A percentile compares a stretch with the other conserved stretches of the same genome.
Evolutionary conservation across 2,329 filamentous ascomycete genomes (phyloP).

Genomic region (Colletotrichum sp.): DNA sequence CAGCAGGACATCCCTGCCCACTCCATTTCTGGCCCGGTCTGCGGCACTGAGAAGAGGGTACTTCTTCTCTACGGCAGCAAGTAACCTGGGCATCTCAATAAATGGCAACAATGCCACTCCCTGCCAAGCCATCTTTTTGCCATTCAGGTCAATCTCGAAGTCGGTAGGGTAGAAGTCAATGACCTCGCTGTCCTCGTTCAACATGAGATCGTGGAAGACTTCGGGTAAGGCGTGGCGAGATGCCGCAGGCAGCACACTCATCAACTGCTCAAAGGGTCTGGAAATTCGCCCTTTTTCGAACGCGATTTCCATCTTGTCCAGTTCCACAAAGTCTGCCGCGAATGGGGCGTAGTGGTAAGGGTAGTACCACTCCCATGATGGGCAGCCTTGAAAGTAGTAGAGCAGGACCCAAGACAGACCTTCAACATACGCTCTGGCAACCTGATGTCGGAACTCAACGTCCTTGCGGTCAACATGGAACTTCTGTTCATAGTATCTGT

Average conservation of each 20-base stretch:
- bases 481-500: slow-evolving; percentile 97
- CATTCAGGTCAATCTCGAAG: slow-evolving; percentile 92
- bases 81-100: slow-evolving; percentile 88
- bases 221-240: slow-evolving; percentile 91
- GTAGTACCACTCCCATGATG: slow-evolving; percentile 99
- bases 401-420: slow-evolving; percentile 93
- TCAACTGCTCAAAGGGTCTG: slow-evolving; percentile 93
- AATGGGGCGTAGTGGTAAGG: slow-evolving; percentile 99
- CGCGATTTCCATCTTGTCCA: slow-evolving; percentile 77
- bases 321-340: slow-evolving; percentile 88
- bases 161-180: slow-evolving; percentile 98
- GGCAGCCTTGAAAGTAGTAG: slow-evolving; percentile 98
- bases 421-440: slow-evolving; percentile 91
- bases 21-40: slow-evolving; percentile 78
- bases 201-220: slow-evolving; percentile 91
- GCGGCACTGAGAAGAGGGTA: slow-evolving; percentile 81
- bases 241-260: slow-evolving; percentile 94
- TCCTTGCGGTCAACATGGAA: slow-evolving; percentile 85
- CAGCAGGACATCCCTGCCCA: slow-evolving; percentile 82
- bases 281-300: slow-evolving; percentile 89
- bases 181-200: slow-evolving; percentile 84
- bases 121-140: slow-evolving; percentile 99
- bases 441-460: slow-evolving; percentile 84
- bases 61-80: slow-evolving; percentile 81
- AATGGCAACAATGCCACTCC: slow-evolving; percentile 93